Base-by-base conservation (phyloP, 176 grass and related monocot species). In the Phragmites australis region DNA sequence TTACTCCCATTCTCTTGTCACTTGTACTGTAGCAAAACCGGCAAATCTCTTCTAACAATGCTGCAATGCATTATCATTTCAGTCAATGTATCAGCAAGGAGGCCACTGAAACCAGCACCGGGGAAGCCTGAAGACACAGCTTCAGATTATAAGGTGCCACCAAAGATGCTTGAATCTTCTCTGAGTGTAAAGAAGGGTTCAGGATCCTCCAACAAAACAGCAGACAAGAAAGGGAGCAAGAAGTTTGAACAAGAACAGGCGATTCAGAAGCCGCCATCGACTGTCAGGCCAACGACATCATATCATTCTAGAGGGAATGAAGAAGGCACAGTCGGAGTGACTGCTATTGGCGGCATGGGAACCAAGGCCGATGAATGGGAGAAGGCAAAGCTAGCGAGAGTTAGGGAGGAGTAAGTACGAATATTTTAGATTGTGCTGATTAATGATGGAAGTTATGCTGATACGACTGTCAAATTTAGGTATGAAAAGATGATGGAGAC, bases 361-460 rank as follows among this genome's bases (percentile, higher is more conserved):
- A 82, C 84, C 4, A 90, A 86, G 82, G 84, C 68, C 26, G 69
- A 91, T 59, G 86, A 57, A 61, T 98, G 96, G 96, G 92, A 93
- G 84, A 93, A 71, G 37, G 86, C 80, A 69, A 90, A 91, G 65
- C 70, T 98, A 22, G 70, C 64, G 19, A 84, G 76, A 62, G 81
- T 93, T 67, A 87, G 14, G 79, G 65, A 88, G 19, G 82, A 91
- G 96, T 94, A 72, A 68, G 59, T 74, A 72, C 6, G 39, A 26
- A 26, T 2, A 32, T 77, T 78, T 18, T 49, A 26, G 53, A 14
- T 21, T 64, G 43, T 47, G 26, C 29, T 11, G 13, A 50, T 9
- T 4, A 47, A 41, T 80, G 13, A 42, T 57, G 23, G 12, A 8
- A 32, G 15, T 42, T 58, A 9, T 47, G 44, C 42, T 88, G 39